phyloP scores from a whole-genome alignment of 2,329 filamentous ascomycete genomes.

The Graphium sp. region DNA sequence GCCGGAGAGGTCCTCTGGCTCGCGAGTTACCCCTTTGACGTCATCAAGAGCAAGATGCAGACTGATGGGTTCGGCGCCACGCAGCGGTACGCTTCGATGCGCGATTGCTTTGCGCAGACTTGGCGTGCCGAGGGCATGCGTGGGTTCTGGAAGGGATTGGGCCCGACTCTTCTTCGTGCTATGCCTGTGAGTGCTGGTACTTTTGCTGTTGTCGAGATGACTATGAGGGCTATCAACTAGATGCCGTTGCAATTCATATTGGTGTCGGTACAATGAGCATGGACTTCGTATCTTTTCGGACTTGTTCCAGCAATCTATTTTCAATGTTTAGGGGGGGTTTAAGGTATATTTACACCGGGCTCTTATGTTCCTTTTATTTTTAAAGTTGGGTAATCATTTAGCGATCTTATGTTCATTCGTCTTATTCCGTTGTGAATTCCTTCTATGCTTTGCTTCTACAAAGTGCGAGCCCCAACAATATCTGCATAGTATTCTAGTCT shows the following conservation, averaged over 20 bases:
- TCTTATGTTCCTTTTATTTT: too few relatives aligned
- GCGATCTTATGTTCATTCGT: neutral
- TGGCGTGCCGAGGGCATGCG: slow-evolving; percentile 58
- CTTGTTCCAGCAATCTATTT: too few relatives aligned
- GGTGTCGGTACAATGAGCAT: too few relatives aligned
- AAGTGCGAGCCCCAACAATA: neutral
- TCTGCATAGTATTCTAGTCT: too few relatives aligned
- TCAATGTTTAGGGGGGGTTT: too few relatives aligned
- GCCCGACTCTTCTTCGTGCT: slow-evolving; percentile 76
- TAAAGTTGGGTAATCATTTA: too few relatives aligned
- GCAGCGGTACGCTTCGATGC: slow-evolving; percentile 66
- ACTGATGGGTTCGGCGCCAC: slow-evolving; percentile 70
- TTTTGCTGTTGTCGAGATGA: slow-evolving; percentile 67
- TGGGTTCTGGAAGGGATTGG: slow-evolving; percentile 93
- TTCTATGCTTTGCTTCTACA: neutral
- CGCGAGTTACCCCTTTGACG: slow-evolving; percentile 85
- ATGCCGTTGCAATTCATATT: too few relatives aligned
- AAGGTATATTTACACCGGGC: too few relatives aligned
- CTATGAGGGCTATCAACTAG: slow-evolving; percentile 42
- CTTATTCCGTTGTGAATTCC: neutral
- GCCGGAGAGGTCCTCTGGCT: slow-evolving; percentile 93
- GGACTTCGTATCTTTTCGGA: neutral
- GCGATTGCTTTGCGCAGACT: slow-evolving; percentile 75
- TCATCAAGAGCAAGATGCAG: slow-evolving; percentile 99
- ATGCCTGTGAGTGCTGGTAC: slow-evolving; percentile 98